Percentiles rank a stretch among this genome's conserved stretches.
Evolutionary conservation across 2,329 filamentous ascomycete genomes (phyloP).

Genomic region (Cryoendolithus antarcticus): DNA sequence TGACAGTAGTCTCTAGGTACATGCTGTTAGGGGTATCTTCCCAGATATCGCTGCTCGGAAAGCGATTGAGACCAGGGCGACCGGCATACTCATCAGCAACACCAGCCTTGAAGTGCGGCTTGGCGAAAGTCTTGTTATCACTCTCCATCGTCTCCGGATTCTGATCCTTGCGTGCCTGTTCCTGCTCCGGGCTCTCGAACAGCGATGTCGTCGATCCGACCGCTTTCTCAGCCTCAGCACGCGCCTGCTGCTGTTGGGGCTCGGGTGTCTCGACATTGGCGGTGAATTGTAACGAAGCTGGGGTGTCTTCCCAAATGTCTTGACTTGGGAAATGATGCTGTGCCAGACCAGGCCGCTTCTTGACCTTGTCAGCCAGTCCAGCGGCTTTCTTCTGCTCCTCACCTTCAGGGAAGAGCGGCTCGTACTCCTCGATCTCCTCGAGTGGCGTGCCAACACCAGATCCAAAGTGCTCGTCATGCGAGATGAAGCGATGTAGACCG

Average conservation of each 20-base stretch:
- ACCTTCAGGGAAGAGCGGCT: slow-evolving; percentile 73
- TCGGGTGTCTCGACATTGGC: slow-evolving; percentile 74
- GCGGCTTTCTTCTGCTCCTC: slow-evolving; percentile 37
- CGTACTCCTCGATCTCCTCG: slow-evolving; percentile 86
- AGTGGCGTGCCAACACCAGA: slow-evolving; percentile 51
- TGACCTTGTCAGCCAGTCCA: slow-evolving; percentile 38
- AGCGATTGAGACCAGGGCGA: slow-evolving; percentile 52
- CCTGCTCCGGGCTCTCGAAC: slow-evolving; percentile 37
- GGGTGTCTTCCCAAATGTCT: slow-evolving; percentile 95
- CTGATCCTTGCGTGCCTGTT: slow-evolving; percentile 35
- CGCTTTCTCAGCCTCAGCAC: slow-evolving; percentile 9
- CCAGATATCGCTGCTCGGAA: slow-evolving; percentile 89
- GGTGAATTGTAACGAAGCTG: slow-evolving; percentile 63
- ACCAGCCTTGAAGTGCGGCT: slow-evolving; percentile 44
- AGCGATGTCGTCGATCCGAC: slow-evolving; percentile 12
- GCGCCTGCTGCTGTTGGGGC: slow-evolving; percentile 29
- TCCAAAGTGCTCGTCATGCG: slow-evolving; percentile 35
- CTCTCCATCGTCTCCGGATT: slow-evolving; percentile 24
- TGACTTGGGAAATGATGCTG: slow-evolving; percentile 73
- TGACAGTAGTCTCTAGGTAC: slow-evolving; percentile 63
- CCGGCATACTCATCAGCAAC: slow-evolving; percentile 35
- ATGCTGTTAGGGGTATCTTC: slow-evolving; percentile 83
- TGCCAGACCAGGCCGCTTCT: slow-evolving; percentile 40
- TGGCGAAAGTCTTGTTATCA: slow-evolving; percentile 45
- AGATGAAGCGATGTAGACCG: slow-evolving; percentile 42